Base-by-base conservation (phyloP, 306 rosid species). In the Malus orientalis region DNA sequence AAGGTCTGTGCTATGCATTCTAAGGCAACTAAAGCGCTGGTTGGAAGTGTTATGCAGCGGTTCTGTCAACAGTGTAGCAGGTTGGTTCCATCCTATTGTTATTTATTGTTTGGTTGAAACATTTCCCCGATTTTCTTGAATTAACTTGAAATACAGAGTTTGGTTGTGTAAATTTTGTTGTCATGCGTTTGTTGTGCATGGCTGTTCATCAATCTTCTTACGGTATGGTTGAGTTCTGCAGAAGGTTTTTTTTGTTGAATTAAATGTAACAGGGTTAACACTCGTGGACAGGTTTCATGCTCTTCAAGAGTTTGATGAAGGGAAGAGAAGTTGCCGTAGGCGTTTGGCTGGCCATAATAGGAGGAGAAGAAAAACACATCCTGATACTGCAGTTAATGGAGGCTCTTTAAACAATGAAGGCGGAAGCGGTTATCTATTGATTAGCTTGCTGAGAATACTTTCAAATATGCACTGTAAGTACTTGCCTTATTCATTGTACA, bases 61-160 rank as follows among this genome's bases (percentile, higher is more conserved):
- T 93, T 93, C 84, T 93, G 98, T 80, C 98, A 93, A 80, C 98
- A 93, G 80, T 93, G 98, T 76, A 93, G 98, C 74, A 86, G 98
- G 98, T 88, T 71, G 77, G 85, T 76, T 76, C 23, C 51, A 54
- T 27, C 59, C 67, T 74, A 71, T 19, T 47, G 54, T 67, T 84
- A 33, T 5, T 70, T 40, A 29, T 78, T 80, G 60, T 63, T 74
- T 70, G 22, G 29, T 22, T 36, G 77, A 45, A 69, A 76, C 36
- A 40, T 76, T 67, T 86, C 4, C 40, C 40, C 11, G 40, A 30
- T 69, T 67, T 53, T 73, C 60, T 30, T 54, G 29, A 60, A 27
- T 38, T 42, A 19, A 36, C 44, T 11, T 38, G 76, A 76, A 61
- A 61, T 19, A 4, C 15, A 27, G 63, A 51, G 40, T 13, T 64